These are phyloP conservation scores for Komagataella pastoris DNA, from an alignment of 805 yeast genomes.

Conservation along the genomic window DNA sequence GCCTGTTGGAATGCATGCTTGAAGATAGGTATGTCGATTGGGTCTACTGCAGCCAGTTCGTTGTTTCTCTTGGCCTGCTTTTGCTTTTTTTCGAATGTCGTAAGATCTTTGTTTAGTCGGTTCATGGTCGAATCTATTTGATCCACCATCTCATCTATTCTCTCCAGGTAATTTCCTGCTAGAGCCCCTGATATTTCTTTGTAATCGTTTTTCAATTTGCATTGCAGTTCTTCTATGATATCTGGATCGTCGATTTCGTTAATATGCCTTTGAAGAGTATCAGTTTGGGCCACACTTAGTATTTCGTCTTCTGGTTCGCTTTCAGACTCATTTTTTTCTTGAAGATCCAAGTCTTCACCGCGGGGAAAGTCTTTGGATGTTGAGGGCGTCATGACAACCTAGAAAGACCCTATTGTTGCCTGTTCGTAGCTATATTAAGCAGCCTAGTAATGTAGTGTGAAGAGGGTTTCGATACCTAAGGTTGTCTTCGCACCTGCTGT, in stretches of 20 bases:
- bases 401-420: neutral
- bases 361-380: neutral
- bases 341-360: neutral
- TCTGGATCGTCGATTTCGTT: constrained; percentile 4
- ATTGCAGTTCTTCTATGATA: constrained; percentile 8
- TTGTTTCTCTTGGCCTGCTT: neutral
- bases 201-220: neutral
- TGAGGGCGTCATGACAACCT: neutral
- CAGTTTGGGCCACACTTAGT: neutral
- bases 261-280: neutral
- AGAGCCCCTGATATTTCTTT: neutral
- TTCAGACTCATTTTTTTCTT: neutral
- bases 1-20: constrained; percentile 9
- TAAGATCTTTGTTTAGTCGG: neutral
- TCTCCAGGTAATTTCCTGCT: neutral
- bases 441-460: neutral
- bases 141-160: neutral
- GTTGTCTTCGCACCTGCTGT: neutral
- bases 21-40: constrained; percentile 8
- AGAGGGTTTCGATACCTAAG: neutral
- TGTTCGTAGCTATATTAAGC: neutral
- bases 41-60: neutral
- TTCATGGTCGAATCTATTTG: neutral
- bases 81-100: neutral
- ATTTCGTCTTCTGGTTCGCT: neutral